Conservation (phyloP, 306 rosid genomes). For the Macrotyloma uniflorum region DNA sequence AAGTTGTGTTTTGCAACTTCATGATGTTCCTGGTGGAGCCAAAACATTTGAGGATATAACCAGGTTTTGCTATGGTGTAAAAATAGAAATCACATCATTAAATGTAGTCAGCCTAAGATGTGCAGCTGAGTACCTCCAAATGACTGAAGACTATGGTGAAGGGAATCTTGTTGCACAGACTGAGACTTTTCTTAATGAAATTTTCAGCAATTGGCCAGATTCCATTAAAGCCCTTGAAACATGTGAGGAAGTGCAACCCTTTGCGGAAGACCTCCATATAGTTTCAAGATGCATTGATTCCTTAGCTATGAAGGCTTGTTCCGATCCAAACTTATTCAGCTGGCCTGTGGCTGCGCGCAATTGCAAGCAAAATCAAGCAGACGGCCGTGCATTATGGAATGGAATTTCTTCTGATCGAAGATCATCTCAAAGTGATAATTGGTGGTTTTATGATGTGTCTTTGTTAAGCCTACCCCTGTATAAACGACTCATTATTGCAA, state of each 20-base stretch:
- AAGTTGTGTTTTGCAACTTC: slow-evolving; percentile 59
- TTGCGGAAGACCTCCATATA: slow-evolving; percentile 70
- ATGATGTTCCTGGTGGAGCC: slow-evolving; percentile 79
- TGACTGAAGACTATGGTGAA: slow-evolving; percentile 78
- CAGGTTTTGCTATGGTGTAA: slow-evolving; percentile 70
- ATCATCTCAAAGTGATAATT: slow-evolving; percentile 48
- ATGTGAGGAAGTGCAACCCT: slow-evolving; percentile 63
- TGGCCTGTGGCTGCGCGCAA: slow-evolving; percentile 51
- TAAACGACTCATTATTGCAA: slow-evolving; percentile 62
- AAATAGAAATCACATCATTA: slow-evolving; percentile 62
- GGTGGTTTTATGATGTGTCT: slow-evolving; percentile 92
- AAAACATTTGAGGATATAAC: slow-evolving; percentile 68
- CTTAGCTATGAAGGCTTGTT: slow-evolving; percentile 73
- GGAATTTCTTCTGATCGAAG: slow-evolving; percentile 57
- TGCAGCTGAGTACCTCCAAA: slow-evolving; percentile 82
- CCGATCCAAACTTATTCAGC: slow-evolving; percentile 62
- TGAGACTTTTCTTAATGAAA: slow-evolving; percentile 63
- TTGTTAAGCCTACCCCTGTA: slow-evolving; percentile 71
- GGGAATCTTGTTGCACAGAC: slow-evolving; percentile 62
- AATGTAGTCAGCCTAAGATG: slow-evolving; percentile 79
- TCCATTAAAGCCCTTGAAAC: slow-evolving; percentile 71
- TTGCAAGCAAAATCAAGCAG: slow-evolving; percentile 38
- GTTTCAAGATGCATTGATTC: slow-evolving; percentile 84
- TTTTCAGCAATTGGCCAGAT: slow-evolving; percentile 68
- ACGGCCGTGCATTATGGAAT: slow-evolving; percentile 52